These are phyloP conservation scores for Trichoderma brevicompactum DNA, from an alignment of 2,329 filamentous ascomycete species.

Conservation along the genomic window DNA sequence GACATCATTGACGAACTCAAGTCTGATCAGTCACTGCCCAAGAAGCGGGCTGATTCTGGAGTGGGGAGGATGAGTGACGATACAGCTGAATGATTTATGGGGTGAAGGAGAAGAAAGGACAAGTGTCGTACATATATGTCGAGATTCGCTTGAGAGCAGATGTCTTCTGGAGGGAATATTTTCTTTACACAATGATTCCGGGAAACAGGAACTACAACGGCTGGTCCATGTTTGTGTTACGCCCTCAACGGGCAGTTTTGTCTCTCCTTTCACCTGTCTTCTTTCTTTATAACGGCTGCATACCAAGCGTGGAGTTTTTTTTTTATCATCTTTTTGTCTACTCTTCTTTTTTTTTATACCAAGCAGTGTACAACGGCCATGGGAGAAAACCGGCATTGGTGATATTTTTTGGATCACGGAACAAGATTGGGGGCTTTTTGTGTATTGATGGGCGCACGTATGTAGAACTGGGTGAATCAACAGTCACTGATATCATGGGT, in stretches of 20 bases:
- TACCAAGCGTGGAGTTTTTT: constrained; percentile 25
- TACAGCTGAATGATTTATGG: constrained; percentile 33
- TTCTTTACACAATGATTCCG: neutral
- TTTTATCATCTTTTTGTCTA: neutral
- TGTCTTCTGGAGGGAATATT: too few species aligned
- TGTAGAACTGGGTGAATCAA: neutral
- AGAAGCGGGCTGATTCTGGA: constrained; percentile 43
- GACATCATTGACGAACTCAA: constrained; percentile 18
- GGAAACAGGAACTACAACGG: neutral
- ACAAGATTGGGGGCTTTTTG: neutral
- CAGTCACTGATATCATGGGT: neutral
- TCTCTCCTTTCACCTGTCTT: neutral
- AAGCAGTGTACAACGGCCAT: neutral
- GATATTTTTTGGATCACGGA: constrained; percentile 7
- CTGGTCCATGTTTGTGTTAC: neutral
- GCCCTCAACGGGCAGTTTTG: neutral
- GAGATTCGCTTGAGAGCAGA: neutral
- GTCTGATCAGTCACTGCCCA: constrained; percentile 32
- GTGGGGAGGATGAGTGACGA: constrained; percentile 41
- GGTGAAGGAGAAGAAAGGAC: neutral
- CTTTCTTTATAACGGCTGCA: constrained; percentile 16
- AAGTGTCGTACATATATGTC: neutral
- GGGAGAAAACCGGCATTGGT: neutral
- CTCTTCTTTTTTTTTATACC: constrained; percentile 9
- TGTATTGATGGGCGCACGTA: constrained; percentile 10